Evolutionary conservation across 805 yeast genomes (phyloP).

Genomic region (Sugiyamaella smithiae): DNA sequence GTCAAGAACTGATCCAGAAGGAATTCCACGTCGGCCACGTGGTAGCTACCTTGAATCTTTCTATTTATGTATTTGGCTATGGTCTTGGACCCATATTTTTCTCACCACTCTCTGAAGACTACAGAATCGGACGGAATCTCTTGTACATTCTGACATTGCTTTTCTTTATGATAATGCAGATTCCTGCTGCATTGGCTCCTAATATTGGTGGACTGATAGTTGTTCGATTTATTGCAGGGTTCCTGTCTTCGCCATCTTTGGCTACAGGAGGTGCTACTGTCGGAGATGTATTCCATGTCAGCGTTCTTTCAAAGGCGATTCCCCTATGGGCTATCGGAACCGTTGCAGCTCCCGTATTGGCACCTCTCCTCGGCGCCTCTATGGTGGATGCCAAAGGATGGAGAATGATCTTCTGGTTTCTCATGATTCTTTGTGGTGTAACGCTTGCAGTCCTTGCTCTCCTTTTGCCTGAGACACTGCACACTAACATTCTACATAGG

Average conservation of each 20-base stretch:
- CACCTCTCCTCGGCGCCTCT: slow-evolving; percentile 56
- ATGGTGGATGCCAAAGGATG: slow-evolving; percentile 48
- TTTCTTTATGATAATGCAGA: slow-evolving; percentile 48
- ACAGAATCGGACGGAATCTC: slow-evolving; percentile 49
- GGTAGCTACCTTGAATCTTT: slow-evolving; percentile 47
- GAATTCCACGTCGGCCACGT: slow-evolving; percentile 43
- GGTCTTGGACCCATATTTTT: slow-evolving; percentile 56
- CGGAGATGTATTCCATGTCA: slow-evolving; percentile 42
- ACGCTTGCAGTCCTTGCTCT: slow-evolving; percentile 29
- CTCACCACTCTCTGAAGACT: slow-evolving; percentile 53
- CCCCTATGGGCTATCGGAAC: slow-evolving; percentile 54
- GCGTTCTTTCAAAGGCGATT: slow-evolving; percentile 43
- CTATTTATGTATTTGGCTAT: too few relatives aligned
- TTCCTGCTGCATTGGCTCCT: slow-evolving; percentile 49
- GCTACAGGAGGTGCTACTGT: slow-evolving; percentile 74
- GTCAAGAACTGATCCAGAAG: slow-evolving; percentile 42
- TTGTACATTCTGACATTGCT: slow-evolving; percentile 48
- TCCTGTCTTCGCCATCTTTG: slow-evolving; percentile 76
- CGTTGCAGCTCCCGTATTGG: slow-evolving; percentile 52
- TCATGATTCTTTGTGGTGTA: slow-evolving; percentile 38
- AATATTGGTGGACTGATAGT: slow-evolving; percentile 50
- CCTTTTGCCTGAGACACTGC: slow-evolving; percentile 52
- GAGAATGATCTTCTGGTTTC: slow-evolving; percentile 54
- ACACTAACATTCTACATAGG: slow-evolving; percentile 44
- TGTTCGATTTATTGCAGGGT: slow-evolving; percentile 67